phyloP scores from a whole-genome alignment of 148 eudicot species.

The Dianthus caryophyllus region DNA sequence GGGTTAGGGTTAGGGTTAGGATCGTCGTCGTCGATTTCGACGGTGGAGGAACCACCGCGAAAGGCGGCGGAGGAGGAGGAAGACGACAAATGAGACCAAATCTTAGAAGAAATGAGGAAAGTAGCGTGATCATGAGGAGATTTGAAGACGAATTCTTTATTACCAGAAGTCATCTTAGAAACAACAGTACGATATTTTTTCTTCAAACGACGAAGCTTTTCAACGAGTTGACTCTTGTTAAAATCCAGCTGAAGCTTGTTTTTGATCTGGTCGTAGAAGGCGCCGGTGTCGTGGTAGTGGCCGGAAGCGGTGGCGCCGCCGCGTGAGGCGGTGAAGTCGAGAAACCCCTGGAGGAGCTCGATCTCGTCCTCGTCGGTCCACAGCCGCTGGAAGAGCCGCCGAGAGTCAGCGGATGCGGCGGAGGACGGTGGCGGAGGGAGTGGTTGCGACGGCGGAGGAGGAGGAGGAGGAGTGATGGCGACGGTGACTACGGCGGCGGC shows the following conservation, averaged over 20 bases:
- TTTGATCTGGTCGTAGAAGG: conserved; percentile 94
- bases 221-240: conserved; percentile 86
- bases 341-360: conserved; percentile 78
- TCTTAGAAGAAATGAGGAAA: conserved; percentile 72
- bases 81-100: conserved; percentile 47
- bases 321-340: conserved; percentile 48
- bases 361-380: conserved; percentile 98
- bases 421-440: not conserved
- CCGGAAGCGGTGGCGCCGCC: conserved; percentile 46
- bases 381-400: conserved; percentile 33
- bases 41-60: not conserved
- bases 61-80: no score
- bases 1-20: conserved; percentile 33
- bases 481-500: not conserved
- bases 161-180: conserved; percentile 49
- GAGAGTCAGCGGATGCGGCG: not conserved
- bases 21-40: conserved; percentile 55
- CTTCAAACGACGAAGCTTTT: conserved; percentile 80
- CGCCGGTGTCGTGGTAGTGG: conserved; percentile 77
- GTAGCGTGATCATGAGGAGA: conserved; percentile 83
- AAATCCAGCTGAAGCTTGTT: conserved; percentile 72
- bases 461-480: not conserved
- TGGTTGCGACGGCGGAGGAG: not conserved
- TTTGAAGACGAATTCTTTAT: conserved; percentile 65
- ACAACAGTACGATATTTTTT: conserved; percentile 77